These are phyloP conservation scores for Jaenimonas drosophilae DNA, from an alignment of 208 protist genomes.

Conservation along the genomic window DNA sequence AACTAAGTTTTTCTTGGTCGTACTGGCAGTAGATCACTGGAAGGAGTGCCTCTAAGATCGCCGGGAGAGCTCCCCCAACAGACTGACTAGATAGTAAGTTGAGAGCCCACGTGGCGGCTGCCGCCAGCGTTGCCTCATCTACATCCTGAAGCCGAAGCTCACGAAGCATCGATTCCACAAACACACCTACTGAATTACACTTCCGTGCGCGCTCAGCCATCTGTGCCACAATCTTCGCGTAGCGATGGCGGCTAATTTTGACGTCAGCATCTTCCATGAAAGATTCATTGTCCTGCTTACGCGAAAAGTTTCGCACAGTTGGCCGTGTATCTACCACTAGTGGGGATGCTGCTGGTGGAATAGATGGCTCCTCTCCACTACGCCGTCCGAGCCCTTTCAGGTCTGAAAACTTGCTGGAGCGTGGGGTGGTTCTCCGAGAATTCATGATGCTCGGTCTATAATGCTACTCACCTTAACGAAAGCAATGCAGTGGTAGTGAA, in stretches of 20 bases:
- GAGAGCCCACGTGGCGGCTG: constrained; percentile 63
- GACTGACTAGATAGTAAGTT: constrained; percentile 32
- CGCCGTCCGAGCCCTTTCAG: constrained; percentile 2
- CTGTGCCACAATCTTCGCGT: constrained; percentile 49
- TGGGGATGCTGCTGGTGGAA: no score
- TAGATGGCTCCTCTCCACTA: not conserved
- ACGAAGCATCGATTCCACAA: constrained; percentile 70
- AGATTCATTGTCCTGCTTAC: constrained; percentile 7
- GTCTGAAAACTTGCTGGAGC: constrained; percentile 13
- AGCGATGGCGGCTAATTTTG: constrained; percentile 54
- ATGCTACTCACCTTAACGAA: no score
- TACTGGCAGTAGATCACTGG: constrained; percentile 76
- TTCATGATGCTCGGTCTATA: no score
- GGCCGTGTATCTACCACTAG: not conserved
- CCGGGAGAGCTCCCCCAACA: constrained; percentile 12
- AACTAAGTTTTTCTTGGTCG: constrained; percentile 17
- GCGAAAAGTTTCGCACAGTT: constrained; percentile 15
- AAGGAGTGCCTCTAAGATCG: constrained; percentile 38
- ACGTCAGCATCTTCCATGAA: constrained; percentile 29
- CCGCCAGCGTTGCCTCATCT: constrained; percentile 24
- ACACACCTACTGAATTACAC: constrained; percentile 59
- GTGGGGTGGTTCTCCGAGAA: not conserved
- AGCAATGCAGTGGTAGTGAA: no score
- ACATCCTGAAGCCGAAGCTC: constrained; percentile 23
- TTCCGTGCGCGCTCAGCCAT: constrained; percentile 28